Evolutionary conservation across 2,329 filamentous ascomycete species (phyloP), one percentile per base, ranked within the genome.

Genomic region (Paramyrothecium sp.): DNA sequence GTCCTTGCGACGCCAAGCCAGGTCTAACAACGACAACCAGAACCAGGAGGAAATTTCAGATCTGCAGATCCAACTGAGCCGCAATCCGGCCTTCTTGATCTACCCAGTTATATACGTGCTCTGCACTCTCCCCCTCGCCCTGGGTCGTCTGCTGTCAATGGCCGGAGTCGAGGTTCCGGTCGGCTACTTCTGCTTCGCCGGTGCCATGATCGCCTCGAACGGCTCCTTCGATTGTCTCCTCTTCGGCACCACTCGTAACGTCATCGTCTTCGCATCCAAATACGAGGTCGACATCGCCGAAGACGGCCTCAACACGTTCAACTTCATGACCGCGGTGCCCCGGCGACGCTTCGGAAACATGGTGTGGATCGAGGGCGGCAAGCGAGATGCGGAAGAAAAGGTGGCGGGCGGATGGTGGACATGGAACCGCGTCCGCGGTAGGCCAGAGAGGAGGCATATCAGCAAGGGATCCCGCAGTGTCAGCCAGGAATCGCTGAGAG

Each of bases 51-150:
- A 66, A 20, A 53, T 54, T 7, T 51, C 58, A 7, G 30, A 53
- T 13, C 5, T 21, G 26, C 57, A 60, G 7, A 60, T 63, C 0
- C 62, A 62, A 3, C 61, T 66, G 16, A 65, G 58, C 21, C 74
- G 73, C 58, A 78, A 82, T 58, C 79, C 78, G 5, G 78, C 83
- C 10, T 85, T 89, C 60, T 84, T 89, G 30, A 77, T 89, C 8
- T 91, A 91, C 59, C 88, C 88, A 0, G 66, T 88, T 61, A 86
- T 90, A 60, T 90, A 90, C 67, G 79, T 89, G 7, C 63, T 88
- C n/a, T 88, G 88, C 66, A 90, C 88, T 0, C 77, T 87, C 0
- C 88, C 88, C 0, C 76, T 91, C 1, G 86, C 87, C 4, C 78
- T 83, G 0, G 85, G 86, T 16, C 82, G 88, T 58, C 86, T 90